A percentile compares a stretch with the other conserved stretches of the same genome.
Conservation (phyloP, 805 yeast genomes). For the Wickerhamiella parazyma region DNA sequence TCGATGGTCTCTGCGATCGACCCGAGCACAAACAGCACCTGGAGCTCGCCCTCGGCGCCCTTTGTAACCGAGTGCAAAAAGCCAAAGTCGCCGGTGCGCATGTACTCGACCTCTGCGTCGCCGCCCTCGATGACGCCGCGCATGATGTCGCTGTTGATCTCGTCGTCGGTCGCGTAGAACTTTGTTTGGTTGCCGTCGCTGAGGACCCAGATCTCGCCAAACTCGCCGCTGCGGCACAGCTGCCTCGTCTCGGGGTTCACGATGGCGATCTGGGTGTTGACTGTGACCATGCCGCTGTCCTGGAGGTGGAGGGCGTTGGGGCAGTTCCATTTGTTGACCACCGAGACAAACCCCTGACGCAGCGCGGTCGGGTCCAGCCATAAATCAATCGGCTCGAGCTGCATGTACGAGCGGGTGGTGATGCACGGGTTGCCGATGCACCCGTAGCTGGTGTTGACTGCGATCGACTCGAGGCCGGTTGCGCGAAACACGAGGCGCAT, state of each 20-base stretch:
- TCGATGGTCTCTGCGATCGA: conserved; percentile 79
- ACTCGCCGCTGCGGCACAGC: conserved; percentile 77
- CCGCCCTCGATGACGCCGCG: conserved; percentile 51
- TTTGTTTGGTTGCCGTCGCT: conserved; percentile 68
- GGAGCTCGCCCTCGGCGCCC: conserved; percentile 39
- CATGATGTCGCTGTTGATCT: conserved; percentile 39
- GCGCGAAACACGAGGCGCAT: conserved; percentile 50
- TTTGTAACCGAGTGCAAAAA: conserved; percentile 61
- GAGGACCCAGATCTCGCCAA: conserved; percentile 94
- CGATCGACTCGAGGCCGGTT: conserved; percentile 50
- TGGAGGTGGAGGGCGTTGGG: conserved; percentile 65
- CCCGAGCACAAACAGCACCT: conserved; percentile 75
- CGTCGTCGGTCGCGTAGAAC: conserved; percentile 41
- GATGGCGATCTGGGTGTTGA: conserved; percentile 82
- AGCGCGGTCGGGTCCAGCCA: conserved; percentile 79
- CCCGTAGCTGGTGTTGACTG: conserved; percentile 64
- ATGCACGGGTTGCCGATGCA: conserved; percentile 74
- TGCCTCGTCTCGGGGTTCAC: conserved; percentile 84
- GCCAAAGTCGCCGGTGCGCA: conserved; percentile 90
- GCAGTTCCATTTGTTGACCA: conserved; percentile 59
- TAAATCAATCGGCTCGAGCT: conserved; percentile 75
- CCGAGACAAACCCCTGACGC: conserved; percentile 74
- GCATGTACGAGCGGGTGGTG: conserved; percentile 72
- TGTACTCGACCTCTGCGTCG: conserved; percentile 47
- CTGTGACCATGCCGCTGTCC: conserved; percentile 94